Percentiles rank a stretch among this genome's conserved stretches.
phyloP scores from a whole-genome alignment of 345 rosid species.

The Eucalyptus rudis region DNA sequence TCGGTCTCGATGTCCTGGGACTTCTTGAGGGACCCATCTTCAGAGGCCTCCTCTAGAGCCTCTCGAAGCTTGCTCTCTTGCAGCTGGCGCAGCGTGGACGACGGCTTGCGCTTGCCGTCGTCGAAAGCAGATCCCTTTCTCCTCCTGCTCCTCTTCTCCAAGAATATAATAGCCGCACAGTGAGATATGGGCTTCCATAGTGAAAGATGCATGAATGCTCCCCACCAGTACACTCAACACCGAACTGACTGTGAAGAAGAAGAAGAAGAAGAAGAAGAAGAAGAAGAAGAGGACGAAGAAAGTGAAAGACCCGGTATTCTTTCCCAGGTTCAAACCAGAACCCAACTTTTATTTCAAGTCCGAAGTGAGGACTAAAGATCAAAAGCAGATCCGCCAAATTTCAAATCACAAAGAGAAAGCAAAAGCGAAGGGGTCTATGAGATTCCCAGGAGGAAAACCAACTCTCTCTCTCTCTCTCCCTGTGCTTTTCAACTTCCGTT shows the following conservation, averaged over 20 bases:
- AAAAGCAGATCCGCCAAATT: slow-evolving; percentile 4
- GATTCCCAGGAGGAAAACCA: neutral
- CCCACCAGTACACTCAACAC: neutral
- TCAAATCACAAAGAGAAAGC: slow-evolving; percentile 3
- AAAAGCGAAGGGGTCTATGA: slow-evolving; percentile 2
- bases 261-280: neutral
- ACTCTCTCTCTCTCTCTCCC: neutral
- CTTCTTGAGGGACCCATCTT: slow-evolving; percentile 65
- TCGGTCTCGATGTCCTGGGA: slow-evolving; percentile 53
- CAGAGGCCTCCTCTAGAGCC: slow-evolving; percentile 89
- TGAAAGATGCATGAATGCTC: slow-evolving; percentile 32
- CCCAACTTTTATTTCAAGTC: neutral
- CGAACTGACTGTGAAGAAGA: neutral
- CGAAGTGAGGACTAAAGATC: neutral
- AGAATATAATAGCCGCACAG: slow-evolving; percentile 58
- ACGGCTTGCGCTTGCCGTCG: slow-evolving; percentile 28
- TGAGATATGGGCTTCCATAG: slow-evolving; percentile 76
- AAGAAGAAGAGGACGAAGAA: neutral
- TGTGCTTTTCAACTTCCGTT: neutral
- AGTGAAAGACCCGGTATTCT: neutral
- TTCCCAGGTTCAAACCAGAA: neutral
- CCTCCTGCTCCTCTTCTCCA: slow-evolving; percentile 54
- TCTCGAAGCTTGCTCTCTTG: slow-evolving; percentile 71
- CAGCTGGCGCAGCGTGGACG: slow-evolving; percentile 38
- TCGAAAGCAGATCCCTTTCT: slow-evolving; percentile 41